Evolutionary conservation across 306 rosid species (phyloP).

Genomic region (Medicago truncatula): MtrunA17r5.0-ANR NC_053042.1:54289501-54290000

Average conservation of each 20-base stretch:
- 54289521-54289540: constrained; percentile 70
- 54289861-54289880: constrained; percentile 85
- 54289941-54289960: background rate
- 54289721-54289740: constrained; percentile 90
- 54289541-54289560: constrained; percentile 90
- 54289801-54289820: constrained; percentile 72
- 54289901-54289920: background rate
- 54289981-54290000: constrained; percentile 17
- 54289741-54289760: constrained; percentile 83
- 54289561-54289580: constrained; percentile 93
- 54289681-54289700: constrained; percentile 80
- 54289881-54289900: constrained; percentile 64
- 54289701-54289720: constrained; percentile 87
- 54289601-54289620: constrained; percentile 52
- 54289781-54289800: constrained; percentile 79
- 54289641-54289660: constrained; percentile 23
- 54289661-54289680: constrained; percentile 41
- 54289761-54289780: constrained; percentile 95
- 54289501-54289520: constrained; percentile 97
- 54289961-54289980: background rate
- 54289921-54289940: background rate
- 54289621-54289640: constrained; percentile 20
- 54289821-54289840: constrained; percentile 94
- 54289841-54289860: constrained; percentile 94
- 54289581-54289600: constrained; percentile 99